Percentiles rank a stretch among this genome's conserved stretches.
Conservation (phyloP, 192 early-diverging fungal genomes). For the Dissophora ornata region DNA sequence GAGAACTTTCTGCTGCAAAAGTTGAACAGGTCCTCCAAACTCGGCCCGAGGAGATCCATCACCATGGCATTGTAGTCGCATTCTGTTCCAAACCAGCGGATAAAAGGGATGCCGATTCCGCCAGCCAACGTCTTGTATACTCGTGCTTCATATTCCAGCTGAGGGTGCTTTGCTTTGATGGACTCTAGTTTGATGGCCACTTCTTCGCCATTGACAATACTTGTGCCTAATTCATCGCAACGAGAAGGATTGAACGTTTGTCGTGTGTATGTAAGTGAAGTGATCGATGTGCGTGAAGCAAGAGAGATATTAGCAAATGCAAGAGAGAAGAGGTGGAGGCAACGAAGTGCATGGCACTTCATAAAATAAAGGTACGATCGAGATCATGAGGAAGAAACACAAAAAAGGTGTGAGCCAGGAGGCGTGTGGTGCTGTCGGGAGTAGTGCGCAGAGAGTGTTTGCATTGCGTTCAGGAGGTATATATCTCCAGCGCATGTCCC, state of each 20-base stretch:
- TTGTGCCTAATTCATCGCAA: constrained; percentile 52
- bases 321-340: background rate
- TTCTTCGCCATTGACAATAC: constrained; percentile 83
- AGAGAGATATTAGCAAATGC: too few relatives aligned
- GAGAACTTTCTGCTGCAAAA: constrained; percentile 90
- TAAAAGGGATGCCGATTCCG: constrained; percentile 90
- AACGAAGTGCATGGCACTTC: background rate
- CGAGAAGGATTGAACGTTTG: too few relatives aligned
- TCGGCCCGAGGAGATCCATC: constrained; percentile 92
- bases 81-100: constrained; percentile 86
- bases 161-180: constrained; percentile 94
- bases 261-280: too few relatives aligned
- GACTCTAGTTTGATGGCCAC: constrained; percentile 98
- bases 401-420: constrained; percentile 29
- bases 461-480: constrained; percentile 29
- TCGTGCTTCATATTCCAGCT: constrained; percentile 96
- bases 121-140: constrained; percentile 96
- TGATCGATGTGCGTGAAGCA: too few relatives aligned
- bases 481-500: background rate
- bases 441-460: background rate
- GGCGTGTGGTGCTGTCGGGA: constrained; percentile 4
- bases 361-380: background rate
- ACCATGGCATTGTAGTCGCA: constrained; percentile 88
- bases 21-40: constrained; percentile 91
- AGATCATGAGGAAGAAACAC: constrained; percentile 17